Conservation (phyloP, 495 filamentous ascomycete genomes). For the Neurospora pannonica region DNA sequence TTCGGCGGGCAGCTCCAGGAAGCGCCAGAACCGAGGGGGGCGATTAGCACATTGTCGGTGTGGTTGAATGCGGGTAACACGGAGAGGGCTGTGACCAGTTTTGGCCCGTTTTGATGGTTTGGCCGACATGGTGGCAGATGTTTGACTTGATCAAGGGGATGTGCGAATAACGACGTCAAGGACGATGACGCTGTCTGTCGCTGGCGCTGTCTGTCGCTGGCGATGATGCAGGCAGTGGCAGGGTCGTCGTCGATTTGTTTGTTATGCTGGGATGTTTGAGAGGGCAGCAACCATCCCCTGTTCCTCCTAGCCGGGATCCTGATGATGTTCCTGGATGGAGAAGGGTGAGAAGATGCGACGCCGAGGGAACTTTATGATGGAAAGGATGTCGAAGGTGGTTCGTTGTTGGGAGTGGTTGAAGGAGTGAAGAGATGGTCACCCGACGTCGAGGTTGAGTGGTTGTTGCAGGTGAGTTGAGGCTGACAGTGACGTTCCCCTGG, state of each 20-base stretch:
- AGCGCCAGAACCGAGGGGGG: slow-evolving; percentile 2
- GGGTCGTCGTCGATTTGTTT: not conserved
- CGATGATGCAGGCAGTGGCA: not conserved
- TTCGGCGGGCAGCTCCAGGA: slow-evolving; percentile 2
- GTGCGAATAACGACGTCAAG: not conserved
- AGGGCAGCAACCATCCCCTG: not conserved
- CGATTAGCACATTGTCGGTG: slow-evolving; percentile 1
- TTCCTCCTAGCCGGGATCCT: not conserved
- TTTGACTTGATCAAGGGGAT: not conserved
- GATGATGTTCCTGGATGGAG: not conserved
- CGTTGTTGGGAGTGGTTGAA: not conserved
- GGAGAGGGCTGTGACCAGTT: not conserved
- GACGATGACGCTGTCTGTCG: not conserved
- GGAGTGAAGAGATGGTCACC: not conserved
- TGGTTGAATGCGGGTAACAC: slow-evolving; percentile 2
- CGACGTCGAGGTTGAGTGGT: not conserved
- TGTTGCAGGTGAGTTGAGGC: not conserved
- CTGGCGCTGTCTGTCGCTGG: not conserved
- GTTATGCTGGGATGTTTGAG: not conserved
- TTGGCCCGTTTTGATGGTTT: not conserved
- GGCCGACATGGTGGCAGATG: not conserved
- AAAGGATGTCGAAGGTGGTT: not conserved
- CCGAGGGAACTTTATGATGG: not conserved
- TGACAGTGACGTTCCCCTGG: not conserved
- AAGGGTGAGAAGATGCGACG: not conserved